Base-by-base conservation (phyloP, 1,284 basidiomycete genomes). In the Heterobasidion occidentale region DNA sequence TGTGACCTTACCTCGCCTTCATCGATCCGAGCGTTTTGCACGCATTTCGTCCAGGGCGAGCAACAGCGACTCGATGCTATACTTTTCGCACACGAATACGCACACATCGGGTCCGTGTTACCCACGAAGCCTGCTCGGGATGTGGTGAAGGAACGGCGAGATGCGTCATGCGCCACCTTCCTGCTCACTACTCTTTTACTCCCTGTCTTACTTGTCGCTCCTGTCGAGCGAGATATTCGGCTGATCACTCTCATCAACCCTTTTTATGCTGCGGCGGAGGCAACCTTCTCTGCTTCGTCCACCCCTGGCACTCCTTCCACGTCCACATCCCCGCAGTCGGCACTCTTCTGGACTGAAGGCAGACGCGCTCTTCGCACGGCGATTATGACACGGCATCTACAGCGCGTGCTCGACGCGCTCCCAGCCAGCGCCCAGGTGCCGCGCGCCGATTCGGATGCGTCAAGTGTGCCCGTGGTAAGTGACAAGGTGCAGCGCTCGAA, bases 161-260 rank as follows among this genome's bases (percentile, higher is more conserved):
- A 69, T 0, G 70, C 70, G 1, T 80, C 85, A 0, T 67, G 88
- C 46, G 81, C 84, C n/a, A 86, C 86, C 12, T 94, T 92, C 71
- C 74, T 93, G 52, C 76, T 93, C 15, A 76, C 81, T 8, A 93
- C 91, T 0, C 75, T 91, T 5, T 77, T 94, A 0, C 78, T 94
- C 0, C 92, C 92, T 2, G 76, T 79, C 35, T 73, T 94, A 2
- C 80, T 94, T 14, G 83, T 88, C 36, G 86, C 88, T 2, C 92
- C 91, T 0, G 74, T 79, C 7, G 91, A 94, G 66, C 80, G 92
- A 47, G 90, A 92, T 62, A 92, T 95, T 53, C 84, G 92, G 17
- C 80, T 94, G 60, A 74, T 94, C 64, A 83, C 83, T 58, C 77
- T 94, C 46, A 78, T 93, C 65, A 92, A 93, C 59, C 90, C 90